Base-by-base conservation (phyloP, 2,329 filamentous ascomycete species). In the Aspergillus pseudoterreus region DNA sequence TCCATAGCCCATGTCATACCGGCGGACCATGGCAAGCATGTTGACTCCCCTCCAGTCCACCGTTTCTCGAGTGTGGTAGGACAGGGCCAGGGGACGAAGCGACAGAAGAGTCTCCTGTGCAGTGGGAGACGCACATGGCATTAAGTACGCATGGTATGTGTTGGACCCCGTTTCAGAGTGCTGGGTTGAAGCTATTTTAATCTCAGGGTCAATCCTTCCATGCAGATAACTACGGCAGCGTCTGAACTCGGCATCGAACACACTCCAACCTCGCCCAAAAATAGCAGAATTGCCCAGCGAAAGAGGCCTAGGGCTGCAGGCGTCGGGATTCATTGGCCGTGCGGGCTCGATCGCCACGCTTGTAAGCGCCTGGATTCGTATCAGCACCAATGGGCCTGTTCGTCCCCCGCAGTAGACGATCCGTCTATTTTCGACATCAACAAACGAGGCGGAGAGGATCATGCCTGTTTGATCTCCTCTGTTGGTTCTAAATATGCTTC, bases 131-230 rank as follows among this genome's bases (percentile, higher is more conserved):
- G 1, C 15, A 5, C 39, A 42, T 42, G 15, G 39, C 39, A 42
- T 42, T 42, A 42, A 42, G 39, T n/a, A 38, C 14, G 15, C n/a
- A 42, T 19, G 39, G 19, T 17, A 17, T n/a, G 6, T 17, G 35
- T 38, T 11, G 6, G 27, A 30, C 43, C 43, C 43, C 35, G 48
- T 54, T 54, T 51, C 48, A 54, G 11, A 24, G 38, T n/a, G 6
- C 30, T 22, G 45, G 38, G 43, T 52, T 54, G 50, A 54, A 41
- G 49, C 21, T 52, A 55, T 55, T 57, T 55, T 55, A 55, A 44
- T 42, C 39, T n/a, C 39, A 42, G 39, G 52, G 35, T 41, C 36
- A 49, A 38, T 43, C 39, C 39, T 42, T 17, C 17, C 4, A 42
- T 19, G 39, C 45, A 45, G 32, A 32, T n/a, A 38, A 38, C 8